Conservation (phyloP, 2,329 filamentous ascomycete species). For the Xylariaceae sp. region DNA sequence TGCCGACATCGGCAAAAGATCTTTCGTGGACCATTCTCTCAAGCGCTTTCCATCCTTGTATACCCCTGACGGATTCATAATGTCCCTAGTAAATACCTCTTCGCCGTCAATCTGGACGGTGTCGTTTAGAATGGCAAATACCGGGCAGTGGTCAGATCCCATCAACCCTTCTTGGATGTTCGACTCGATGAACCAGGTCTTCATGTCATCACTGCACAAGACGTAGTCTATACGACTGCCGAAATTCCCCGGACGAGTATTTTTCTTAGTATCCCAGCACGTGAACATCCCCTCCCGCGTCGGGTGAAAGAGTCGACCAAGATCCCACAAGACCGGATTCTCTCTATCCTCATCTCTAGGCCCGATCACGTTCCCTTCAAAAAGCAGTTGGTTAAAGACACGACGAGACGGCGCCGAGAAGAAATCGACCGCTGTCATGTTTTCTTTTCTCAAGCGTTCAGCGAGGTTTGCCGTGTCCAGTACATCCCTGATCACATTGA, state of each 20-base stretch:
- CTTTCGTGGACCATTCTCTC: slow-evolving; percentile 62
- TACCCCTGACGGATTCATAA: slow-evolving; percentile 72
- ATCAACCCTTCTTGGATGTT: slow-evolving; percentile 92
- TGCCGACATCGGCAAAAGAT: slow-evolving; percentile 70
- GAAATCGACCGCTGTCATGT: slow-evolving; percentile 66
- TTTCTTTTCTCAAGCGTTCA: slow-evolving; percentile 68
- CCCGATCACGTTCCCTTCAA: slow-evolving; percentile 64
- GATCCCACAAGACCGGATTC: slow-evolving; percentile 71
- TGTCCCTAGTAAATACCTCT: slow-evolving; percentile 57
- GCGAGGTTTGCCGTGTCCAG: slow-evolving; percentile 72
- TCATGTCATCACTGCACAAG: slow-evolving; percentile 74
- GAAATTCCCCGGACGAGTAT: slow-evolving; percentile 92
- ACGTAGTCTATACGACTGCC: slow-evolving; percentile 93
- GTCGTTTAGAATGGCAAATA: slow-evolving; percentile 72
- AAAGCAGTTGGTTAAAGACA: slow-evolving; percentile 81
- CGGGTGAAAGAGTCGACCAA: slow-evolving; percentile 77
- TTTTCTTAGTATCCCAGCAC: slow-evolving; percentile 92
- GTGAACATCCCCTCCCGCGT: slow-evolving; percentile 88
- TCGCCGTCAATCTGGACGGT: slow-evolving; percentile 49
- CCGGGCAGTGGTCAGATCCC: slow-evolving; percentile 95
- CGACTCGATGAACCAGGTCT: slow-evolving; percentile 71
- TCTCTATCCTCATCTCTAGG: slow-evolving; percentile 66
- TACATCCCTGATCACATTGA: slow-evolving; percentile 70
- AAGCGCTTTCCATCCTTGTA: slow-evolving; percentile 64
- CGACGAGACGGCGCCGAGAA: slow-evolving; percentile 67